Evolutionary conservation across 1,284 basidiomycete genomes (phyloP), one percentile per base, ranked within the genome.

Genomic region (Ustilago tritici): DNA sequence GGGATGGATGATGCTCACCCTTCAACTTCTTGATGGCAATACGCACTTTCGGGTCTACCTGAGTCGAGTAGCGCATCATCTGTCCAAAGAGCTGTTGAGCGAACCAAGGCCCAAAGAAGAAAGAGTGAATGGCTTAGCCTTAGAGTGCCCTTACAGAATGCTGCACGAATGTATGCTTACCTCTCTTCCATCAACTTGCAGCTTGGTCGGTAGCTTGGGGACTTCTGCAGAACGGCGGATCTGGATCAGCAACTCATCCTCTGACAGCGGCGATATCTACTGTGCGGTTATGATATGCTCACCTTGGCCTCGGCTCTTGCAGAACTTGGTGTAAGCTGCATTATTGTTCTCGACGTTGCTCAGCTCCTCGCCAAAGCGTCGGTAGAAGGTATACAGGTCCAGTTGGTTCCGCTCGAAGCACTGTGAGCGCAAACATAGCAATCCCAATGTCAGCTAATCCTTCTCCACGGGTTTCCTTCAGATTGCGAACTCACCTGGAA

Each of bases 31-130:
- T 61, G 56, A 87, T 83, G 1, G 86, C 85, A 2, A 38, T 70
- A 4, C 82, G 66, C 62, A 87, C 79, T n/a, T 76, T 65, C 9
- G 71, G 77, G 36, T 86, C 84, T 0, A 80, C 71, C 10, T 71
- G 70, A 0, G 76, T 70, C 9, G 82, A 81, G 2, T 71, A 78
- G n/a, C 69, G 78, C 86, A 87, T 87, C 86, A 87, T 87, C 43
- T 68, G 62, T 5, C 79, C 79, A 69, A 86, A 87, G 0, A 87
- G 74, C 86, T 87, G 71, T 12, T 31, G 28, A 5, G 23, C 23
- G 6, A 14, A 5, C 36, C 31, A 28, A 15, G 19, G 14, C 34
- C 3, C 23, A 28, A 28, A 28, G 23, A 28, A 28, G 23, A 28
- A 28, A 28, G 12, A 38, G 41, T n/a, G 32, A n/a, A 23, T 40